phyloP scores from a whole-genome alignment of 257 asterid genomes.

The Apocynum venetum region DNA sequence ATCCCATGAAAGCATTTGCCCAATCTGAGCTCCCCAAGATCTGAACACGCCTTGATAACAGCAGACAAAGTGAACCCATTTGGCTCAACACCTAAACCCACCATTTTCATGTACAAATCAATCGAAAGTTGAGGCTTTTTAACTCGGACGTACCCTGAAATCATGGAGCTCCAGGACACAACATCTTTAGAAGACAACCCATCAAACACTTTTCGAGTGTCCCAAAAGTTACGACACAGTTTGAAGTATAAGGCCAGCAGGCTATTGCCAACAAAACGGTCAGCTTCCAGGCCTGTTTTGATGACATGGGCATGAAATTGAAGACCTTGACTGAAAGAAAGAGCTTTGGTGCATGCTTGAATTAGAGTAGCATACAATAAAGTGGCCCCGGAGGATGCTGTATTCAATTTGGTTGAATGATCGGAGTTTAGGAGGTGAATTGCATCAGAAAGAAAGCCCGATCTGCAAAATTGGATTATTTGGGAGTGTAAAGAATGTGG shows the following conservation, averaged over 20 bases:
- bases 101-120: conserved; percentile 45
- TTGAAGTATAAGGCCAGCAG: conserved; percentile 66
- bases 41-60: conserved; percentile 65
- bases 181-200: conserved; percentile 61
- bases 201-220: conserved; percentile 46
- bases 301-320: conserved; percentile 70
- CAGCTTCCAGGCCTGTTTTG: conserved; percentile 57
- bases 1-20: conserved; percentile 61
- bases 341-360: conserved; percentile 50
- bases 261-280: conserved; percentile 78
- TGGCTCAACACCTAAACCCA: conserved; percentile 43
- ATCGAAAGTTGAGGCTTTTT: conserved; percentile 45
- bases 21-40: conserved; percentile 34
- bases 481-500: conserved; percentile 22
- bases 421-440: conserved; percentile 39
- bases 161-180: conserved; percentile 83
- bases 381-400: conserved; percentile 16
- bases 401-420: neutral
- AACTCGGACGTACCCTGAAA: conserved; percentile 63
- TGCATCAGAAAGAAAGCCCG: conserved; percentile 41
- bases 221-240: conserved; percentile 32
- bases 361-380: conserved; percentile 45
- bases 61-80: conserved; percentile 66
- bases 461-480: conserved; percentile 49
- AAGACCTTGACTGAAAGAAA: conserved; percentile 43